Base-by-base conservation (phyloP, 352 stramenopile genomes). In the Phytophthora chlamydospora region DNA sequence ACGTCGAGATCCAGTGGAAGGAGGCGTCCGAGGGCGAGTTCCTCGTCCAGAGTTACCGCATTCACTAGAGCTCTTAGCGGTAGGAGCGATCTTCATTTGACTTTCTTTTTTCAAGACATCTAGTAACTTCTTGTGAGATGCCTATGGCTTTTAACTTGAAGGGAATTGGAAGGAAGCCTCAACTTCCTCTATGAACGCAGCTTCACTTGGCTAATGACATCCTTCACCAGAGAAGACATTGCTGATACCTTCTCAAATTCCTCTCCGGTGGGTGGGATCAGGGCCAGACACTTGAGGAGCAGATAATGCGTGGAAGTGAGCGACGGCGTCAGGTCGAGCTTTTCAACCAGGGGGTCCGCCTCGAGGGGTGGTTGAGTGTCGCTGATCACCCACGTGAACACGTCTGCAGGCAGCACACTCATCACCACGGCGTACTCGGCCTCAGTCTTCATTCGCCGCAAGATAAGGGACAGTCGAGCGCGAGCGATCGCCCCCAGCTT, bases 1-100 rank as follows among this genome's bases (percentile, higher is more conserved):
- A 98, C 62, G 90, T 98, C 33, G 76, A 91, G 61, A 77, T 97
- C 42, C 66, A 89, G 63, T 95, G 85, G 84, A 86, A 90, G 56
- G 68, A 78, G 45, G 39, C 63, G 9, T 58, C 64, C 4, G 75
- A 84, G 27, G 45, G 35, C 32, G 70, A 62, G 12, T 81, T 79
- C 52, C 66, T 68, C 40, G 69, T 78, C 56, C 79, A 95, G 56
- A 74, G 71, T 29, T 96, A 90, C 68, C 77, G 81, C 34, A 84
- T 96, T 65, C 87, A 93, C 41, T 93, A 93, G 73, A 76, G 13
- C 1, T 63, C 51, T 45, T 46, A 59, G 40, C 6, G 24, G 17
- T 59, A 71, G n/a, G 42, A 52, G 17, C 34, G n/a, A 56, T 48
- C 65, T 61, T 24, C 29, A 52, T 44, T 71, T 64, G 42, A 49